Evolutionary conservation across 768 basidiomycete genomes (phyloP).

Genomic region (Leccinum incarnatum): DNA sequence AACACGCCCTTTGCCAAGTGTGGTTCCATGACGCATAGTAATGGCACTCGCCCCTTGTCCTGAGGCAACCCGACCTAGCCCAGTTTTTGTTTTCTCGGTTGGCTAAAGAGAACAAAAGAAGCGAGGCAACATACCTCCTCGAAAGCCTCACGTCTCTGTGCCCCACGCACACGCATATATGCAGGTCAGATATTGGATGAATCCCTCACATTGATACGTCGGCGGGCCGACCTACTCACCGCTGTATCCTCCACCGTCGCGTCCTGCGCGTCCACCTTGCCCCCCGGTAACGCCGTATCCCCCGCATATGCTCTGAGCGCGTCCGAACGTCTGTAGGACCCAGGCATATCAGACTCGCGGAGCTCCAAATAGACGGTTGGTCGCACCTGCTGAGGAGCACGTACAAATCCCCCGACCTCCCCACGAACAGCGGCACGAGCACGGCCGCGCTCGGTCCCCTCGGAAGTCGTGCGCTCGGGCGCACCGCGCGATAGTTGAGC

Average conservation of each 20-base stretch:
- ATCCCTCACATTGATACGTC: neutral
- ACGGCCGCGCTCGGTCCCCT: constrained; percentile 68
- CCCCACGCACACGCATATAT: neutral
- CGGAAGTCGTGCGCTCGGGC: constrained; percentile 43
- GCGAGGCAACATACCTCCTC: constrained; percentile 63
- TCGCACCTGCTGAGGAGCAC: constrained; percentile 80
- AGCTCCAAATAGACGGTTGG: neutral
- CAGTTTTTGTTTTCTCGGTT: neutral
- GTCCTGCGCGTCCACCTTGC: constrained; percentile 72
- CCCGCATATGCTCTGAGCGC: constrained; percentile 76
- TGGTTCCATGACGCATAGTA: constrained; percentile 77
- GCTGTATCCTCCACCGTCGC: constrained; percentile 74
- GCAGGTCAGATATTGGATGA: neutral
- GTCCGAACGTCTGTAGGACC: constrained; percentile 58
- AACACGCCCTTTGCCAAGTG: constrained; percentile 69
- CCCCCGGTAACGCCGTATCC: constrained; percentile 87
- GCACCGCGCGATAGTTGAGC: constrained; percentile 25
- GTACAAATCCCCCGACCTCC: constrained; percentile 78
- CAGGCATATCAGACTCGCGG: neutral
- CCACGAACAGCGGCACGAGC: constrained; percentile 81
- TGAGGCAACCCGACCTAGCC: constrained; percentile 79
- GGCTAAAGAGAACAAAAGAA: neutral
- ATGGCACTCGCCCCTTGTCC: constrained; percentile 65
- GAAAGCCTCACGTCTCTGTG: constrained; percentile 80
- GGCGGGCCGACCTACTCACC: constrained; percentile 36